Conservation (phyloP, 2,329 filamentous ascomycete genomes). For the Colletotrichum sp. region DNA sequence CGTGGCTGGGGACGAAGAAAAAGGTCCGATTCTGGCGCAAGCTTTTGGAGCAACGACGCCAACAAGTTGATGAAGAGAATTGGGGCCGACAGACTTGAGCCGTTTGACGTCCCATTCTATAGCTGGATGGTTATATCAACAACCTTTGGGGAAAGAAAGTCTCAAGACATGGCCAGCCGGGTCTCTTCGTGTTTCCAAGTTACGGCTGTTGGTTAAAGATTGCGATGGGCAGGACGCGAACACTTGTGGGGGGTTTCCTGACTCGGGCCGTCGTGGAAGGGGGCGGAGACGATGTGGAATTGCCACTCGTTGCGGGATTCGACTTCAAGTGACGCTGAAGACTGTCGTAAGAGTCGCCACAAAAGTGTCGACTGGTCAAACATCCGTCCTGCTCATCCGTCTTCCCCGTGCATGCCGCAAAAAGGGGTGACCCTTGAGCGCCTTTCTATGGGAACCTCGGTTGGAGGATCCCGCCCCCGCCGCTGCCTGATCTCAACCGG, state of each 20-base stretch:
- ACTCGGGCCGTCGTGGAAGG: not conserved
- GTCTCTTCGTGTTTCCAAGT: not conserved
- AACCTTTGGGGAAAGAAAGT: not conserved
- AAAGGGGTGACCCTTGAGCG: not conserved
- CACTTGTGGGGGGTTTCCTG: not conserved
- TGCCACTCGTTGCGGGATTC: not conserved
- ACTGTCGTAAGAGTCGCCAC: not conserved
- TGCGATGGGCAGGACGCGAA: not conserved
- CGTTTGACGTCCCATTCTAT: not conserved
- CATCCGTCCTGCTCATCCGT: not conserved
- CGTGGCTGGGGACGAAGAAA: not conserved
- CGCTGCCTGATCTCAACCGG: not conserved
- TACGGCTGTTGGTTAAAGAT: not conserved
- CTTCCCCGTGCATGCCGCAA: not conserved
- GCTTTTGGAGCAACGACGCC: not conserved
- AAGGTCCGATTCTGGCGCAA: not conserved
- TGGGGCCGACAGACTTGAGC: not conserved
- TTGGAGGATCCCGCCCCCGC: not conserved
- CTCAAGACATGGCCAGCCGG: not conserved
- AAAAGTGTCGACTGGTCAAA: not conserved
- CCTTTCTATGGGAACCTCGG: not conserved
- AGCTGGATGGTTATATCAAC: not conserved
- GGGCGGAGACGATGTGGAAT: not conserved
- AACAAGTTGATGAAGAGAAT: not conserved
- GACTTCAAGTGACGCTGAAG: not conserved